phyloP scores from a whole-genome alignment of 495 filamentous ascomycete genomes.

The Symbiotaphrina buchneri region DNA sequence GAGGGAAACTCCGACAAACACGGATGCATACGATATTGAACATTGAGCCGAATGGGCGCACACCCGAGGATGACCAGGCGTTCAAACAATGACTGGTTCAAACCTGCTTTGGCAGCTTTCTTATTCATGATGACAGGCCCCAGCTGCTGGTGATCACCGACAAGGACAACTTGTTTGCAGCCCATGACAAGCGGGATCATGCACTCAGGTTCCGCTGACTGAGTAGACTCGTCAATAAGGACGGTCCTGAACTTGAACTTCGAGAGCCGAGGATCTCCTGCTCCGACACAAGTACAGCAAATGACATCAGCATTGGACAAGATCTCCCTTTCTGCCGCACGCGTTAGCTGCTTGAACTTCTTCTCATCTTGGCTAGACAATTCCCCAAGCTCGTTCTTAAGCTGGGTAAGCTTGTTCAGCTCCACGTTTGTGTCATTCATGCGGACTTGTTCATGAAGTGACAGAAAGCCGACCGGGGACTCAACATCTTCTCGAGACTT shows the following conservation, averaged over 20 bases:
- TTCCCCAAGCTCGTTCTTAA: conserved; percentile 83
- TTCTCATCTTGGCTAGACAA: conserved; percentile 94
- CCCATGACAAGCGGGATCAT: conserved; percentile 97
- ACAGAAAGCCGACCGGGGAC: conserved; percentile 83
- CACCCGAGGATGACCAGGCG: conserved; percentile 86
- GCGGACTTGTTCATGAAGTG: conserved; percentile 88
- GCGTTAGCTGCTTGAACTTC: conserved; percentile 86
- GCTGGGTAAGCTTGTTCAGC: conserved; percentile 68
- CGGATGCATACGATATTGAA: conserved; percentile 98
- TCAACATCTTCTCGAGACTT: conserved; percentile 98
- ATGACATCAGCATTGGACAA: conserved; percentile 93
- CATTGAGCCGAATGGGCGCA: conserved; percentile 79
- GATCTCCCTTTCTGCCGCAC: conserved; percentile 87
- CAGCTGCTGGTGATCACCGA: conserved; percentile 96
- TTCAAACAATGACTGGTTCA: conserved; percentile 96
- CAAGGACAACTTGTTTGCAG: conserved; percentile 94
- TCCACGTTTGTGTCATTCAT: conserved; percentile 94
- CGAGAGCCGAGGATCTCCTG: conserved; percentile 80
- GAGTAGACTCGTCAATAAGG: conserved; percentile 92
- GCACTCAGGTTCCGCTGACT: conserved; percentile 97
- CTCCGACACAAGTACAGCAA: conserved; percentile 96
- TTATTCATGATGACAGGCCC: conserved; percentile 99
- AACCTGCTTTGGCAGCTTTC: conserved; percentile 90
- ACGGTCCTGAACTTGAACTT: conserved; percentile 98
- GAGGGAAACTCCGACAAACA: conserved; percentile 96